Evolutionary conservation across 768 basidiomycete genomes (phyloP).

Genomic region (Arthromyces matolae): DNA sequence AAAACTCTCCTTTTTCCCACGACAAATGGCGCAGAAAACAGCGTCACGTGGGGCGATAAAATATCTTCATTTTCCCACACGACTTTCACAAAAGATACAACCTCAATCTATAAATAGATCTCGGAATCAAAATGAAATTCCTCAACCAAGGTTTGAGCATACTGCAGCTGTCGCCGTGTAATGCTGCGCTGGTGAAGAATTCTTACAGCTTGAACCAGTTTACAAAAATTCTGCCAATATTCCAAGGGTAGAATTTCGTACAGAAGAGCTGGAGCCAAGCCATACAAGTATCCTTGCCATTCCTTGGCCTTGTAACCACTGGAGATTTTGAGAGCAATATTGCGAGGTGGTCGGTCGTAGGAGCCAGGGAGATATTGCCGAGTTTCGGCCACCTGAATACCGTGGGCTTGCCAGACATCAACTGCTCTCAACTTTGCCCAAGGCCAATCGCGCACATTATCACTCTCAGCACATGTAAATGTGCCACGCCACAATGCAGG

Average conservation of each 20-base stretch:
- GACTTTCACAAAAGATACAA: no score
- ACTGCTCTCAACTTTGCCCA: constrained; percentile 27
- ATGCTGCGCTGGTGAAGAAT: constrained; percentile 26
- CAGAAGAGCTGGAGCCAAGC: constrained; percentile 31
- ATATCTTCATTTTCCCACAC: no score
- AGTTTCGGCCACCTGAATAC: constrained; percentile 11
- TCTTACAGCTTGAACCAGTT: constrained; percentile 23
- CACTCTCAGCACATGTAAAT: constrained; percentile 18
- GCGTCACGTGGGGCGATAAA: no score
- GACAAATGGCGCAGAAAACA: no score
- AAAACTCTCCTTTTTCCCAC: no score
- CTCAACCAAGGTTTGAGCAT: constrained; percentile 21
- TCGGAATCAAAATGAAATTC: constrained; percentile 28
- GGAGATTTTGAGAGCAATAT: constrained; percentile 30
- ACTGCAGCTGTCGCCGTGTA: constrained; percentile 14
- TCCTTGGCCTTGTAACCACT: constrained; percentile 39
- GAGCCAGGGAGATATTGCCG: constrained; percentile 27
- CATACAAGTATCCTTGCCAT: constrained; percentile 29
- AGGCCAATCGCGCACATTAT: constrained; percentile 21
- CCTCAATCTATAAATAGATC: no score
- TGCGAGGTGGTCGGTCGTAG: constrained; percentile 23
- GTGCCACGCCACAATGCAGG: constrained; percentile 26
- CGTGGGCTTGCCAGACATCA: constrained; percentile 35
- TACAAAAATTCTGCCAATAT: constrained; percentile 32
- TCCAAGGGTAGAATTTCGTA: constrained; percentile 19